Conservation (phyloP, 768 basidiomycete species). For the Termitomyces sp. region DNA sequence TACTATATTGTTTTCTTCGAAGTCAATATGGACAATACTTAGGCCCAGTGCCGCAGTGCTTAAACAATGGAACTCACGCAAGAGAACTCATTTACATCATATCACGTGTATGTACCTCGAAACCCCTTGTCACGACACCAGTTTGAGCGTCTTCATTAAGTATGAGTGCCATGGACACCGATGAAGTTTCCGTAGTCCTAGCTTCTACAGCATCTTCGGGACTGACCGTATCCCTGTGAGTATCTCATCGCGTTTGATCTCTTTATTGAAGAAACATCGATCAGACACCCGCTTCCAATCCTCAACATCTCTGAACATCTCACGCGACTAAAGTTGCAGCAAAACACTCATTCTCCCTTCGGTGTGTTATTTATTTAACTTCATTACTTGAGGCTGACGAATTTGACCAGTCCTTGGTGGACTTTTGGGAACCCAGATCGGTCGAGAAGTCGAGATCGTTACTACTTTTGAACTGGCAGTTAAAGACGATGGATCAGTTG, state of each 20-base stretch:
- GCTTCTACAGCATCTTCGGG: constrained; percentile 69
- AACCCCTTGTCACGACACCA: neutral
- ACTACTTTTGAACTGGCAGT: constrained; percentile 92
- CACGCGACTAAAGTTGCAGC: constrained; percentile 78
- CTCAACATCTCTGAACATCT: constrained; percentile 96
- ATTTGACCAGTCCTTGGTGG: constrained; percentile 74
- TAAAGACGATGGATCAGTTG: constrained; percentile 53
- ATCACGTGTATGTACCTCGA: neutral
- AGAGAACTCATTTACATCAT: no score
- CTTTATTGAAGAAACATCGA: constrained; percentile 15
- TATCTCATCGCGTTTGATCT: constrained; percentile 4
- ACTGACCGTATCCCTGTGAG: constrained; percentile 69
- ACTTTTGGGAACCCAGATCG: constrained; percentile 88
- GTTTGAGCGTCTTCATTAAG: constrained; percentile 5
- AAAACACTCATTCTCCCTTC: constrained; percentile 53
- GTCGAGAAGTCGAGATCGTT: constrained; percentile 93
- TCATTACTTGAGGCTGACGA: neutral
- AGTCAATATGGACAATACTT: neutral
- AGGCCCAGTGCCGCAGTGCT: neutral
- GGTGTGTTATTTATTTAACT: constrained; percentile 32
- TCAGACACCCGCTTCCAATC: constrained; percentile 92
- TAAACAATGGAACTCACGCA: no score
- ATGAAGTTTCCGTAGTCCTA: constrained; percentile 70
- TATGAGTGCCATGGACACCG: constrained; percentile 73
- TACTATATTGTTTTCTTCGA: neutral